Conservation (phyloP, 257 asterid species). For the Ballota nigra region DNA sequence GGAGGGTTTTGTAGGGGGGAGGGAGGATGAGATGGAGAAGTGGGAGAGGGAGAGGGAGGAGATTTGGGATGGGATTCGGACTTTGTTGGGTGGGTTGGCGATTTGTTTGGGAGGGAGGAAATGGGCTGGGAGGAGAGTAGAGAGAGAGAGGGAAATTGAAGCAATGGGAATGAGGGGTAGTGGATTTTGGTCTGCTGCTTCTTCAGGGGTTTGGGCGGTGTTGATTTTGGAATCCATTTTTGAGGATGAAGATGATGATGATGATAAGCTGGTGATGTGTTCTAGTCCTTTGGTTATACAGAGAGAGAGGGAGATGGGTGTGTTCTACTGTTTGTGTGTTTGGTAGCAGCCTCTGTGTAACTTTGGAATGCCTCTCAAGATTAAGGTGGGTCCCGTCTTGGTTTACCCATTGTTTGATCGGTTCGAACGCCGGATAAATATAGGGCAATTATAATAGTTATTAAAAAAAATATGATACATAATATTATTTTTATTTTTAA, state of each 20-base stretch:
- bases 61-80: slow-evolving; percentile 78
- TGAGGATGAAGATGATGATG: slow-evolving; percentile 3
- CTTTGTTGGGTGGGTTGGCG: slow-evolving; percentile 46
- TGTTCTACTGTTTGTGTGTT: too few species aligned
- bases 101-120: slow-evolving; percentile 64
- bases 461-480: too few species aligned
- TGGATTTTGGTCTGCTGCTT: slow-evolving; percentile 27
- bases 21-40: slow-evolving; percentile 51
- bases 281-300: too few species aligned
- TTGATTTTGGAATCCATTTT: slow-evolving; percentile 33
- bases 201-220: slow-evolving; percentile 23
- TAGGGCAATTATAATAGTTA: too few species aligned
- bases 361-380: too few species aligned
- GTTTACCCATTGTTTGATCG: too few species aligned
- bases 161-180: slow-evolving; percentile 46
- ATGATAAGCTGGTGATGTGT: slow-evolving; percentile 12
- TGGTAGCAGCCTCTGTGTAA: too few species aligned
- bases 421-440: too few species aligned
- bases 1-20: slow-evolving; percentile 39
- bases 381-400: too few species aligned
- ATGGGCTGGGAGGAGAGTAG: slow-evolving; percentile 74
- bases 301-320: too few species aligned
- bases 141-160: slow-evolving; percentile 74
- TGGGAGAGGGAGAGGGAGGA: slow-evolving; percentile 61
- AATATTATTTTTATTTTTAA: too few species aligned